Evolutionary conservation across 352 stramenopile genomes (phyloP).

Genomic region (Thalassiosira mediterranea): DNA sequence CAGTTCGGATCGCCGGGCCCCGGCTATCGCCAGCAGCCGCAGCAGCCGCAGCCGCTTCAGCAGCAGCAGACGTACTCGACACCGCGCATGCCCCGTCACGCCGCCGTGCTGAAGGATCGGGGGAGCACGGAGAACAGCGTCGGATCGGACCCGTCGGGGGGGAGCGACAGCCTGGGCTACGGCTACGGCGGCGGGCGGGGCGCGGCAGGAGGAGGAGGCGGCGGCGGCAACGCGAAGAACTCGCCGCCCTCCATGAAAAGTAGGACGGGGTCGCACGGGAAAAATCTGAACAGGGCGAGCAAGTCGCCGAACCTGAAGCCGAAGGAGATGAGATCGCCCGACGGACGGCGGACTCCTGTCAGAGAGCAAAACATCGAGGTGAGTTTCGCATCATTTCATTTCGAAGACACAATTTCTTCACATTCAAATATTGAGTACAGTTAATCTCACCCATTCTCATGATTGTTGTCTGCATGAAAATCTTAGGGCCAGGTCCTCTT

Average conservation of each 20-base stretch:
- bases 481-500: constrained; percentile 42
- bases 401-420: no score
- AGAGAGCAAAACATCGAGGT: constrained; percentile 41
- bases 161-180: background rate
- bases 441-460: no score
- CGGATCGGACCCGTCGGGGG: constrained; percentile 24
- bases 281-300: constrained; percentile 20
- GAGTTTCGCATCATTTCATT: constrained; percentile 15
- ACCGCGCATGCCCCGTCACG: constrained; percentile 23
- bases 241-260: no score
- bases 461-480: no score
- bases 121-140: constrained; percentile 47
- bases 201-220: no score
- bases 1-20: background rate
- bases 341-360: constrained; percentile 40
- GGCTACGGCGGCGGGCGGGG: constrained; percentile 1
- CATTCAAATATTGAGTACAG: no score
- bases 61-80: constrained; percentile 23
- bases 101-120: constrained; percentile 39
- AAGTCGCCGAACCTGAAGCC: constrained; percentile 6
- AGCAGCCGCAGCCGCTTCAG: constrained; percentile 6
- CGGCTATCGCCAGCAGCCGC: background rate
- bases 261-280: constrained; percentile 12
- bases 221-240: background rate
- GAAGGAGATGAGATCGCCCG: constrained; percentile 30